Evolutionary conservation across 2,329 filamentous ascomycete species (phyloP).

Genomic region (Raffaelea deltoideospora): DNA sequence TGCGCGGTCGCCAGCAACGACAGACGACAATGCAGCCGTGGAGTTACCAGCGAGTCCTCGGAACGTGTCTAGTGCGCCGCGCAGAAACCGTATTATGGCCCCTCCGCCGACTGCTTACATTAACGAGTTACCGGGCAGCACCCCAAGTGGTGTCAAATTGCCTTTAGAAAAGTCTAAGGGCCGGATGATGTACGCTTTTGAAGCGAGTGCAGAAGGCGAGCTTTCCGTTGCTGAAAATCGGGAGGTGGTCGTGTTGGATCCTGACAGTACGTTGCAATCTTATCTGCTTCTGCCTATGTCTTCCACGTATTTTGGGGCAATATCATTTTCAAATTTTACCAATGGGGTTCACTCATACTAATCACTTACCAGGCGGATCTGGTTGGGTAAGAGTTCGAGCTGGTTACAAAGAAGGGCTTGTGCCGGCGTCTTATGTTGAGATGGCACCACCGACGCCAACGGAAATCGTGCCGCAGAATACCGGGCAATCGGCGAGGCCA

Average conservation of each 20-base stretch:
- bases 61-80: slow-evolving; percentile 16
- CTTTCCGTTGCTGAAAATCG: slow-evolving; percentile 64
- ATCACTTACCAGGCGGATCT: slow-evolving; percentile 73
- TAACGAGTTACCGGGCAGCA: slow-evolving; percentile 44
- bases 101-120: slow-evolving; percentile 76
- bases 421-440: slow-evolving; percentile 78
- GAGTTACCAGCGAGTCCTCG: slow-evolving; percentile 16
- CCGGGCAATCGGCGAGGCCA: slow-evolving; percentile 40
- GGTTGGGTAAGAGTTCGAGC: slow-evolving; percentile 81
- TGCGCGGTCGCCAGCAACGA: slow-evolving; percentile 27
- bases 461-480: slow-evolving; percentile 28
- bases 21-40: slow-evolving; percentile 19
- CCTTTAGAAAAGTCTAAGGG: slow-evolving; percentile 44
- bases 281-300: too few species aligned
- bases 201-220: slow-evolving; percentile 68
- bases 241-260: slow-evolving; percentile 64
- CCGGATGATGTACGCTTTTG: slow-evolving; percentile 82
- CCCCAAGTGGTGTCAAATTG: slow-evolving; percentile 24
- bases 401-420: slow-evolving; percentile 64
- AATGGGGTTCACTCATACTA: too few species aligned
- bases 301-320: too few species aligned
- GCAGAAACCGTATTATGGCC: slow-evolving; percentile 64
- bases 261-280: slow-evolving; percentile 68
- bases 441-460: slow-evolving; percentile 31
- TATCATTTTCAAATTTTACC: too few species aligned